Evolutionary conservation across 2,329 filamentous ascomycete species (phyloP), one percentile per base, ranked within the genome.

Genomic region (Fusarium annulatum): DNA sequence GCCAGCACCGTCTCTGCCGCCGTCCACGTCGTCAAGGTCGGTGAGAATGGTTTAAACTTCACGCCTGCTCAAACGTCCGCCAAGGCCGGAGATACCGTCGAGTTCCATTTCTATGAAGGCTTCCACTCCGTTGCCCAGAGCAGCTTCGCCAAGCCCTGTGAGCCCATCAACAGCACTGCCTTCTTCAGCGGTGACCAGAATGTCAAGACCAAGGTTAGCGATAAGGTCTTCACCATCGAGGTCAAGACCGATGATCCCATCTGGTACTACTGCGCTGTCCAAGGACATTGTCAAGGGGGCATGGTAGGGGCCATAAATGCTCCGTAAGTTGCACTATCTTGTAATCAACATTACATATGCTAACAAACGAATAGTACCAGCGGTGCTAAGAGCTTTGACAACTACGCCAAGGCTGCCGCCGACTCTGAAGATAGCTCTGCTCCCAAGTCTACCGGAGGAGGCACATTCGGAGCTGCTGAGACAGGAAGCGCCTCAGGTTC

Each of bases 121-220:
- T 90, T 90, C 77, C 90, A 92, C 83, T 90, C 89, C 21, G 86
- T 92, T 63, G 88, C 88, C 14, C 87, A 90, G 80, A 89, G 88
- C 19, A 86, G 86, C 67, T 92, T 91, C 75, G 86, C 85, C 65
- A 80, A 84, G n/a, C 90, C 90, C 15, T 92, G 90, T 79, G 76
- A 85, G 38, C 88, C 89, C 5, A 85, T 90, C 21, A 84, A 86
- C 71, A 78, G 79, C 21, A 76, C 75, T n/a, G 87, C 87, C 43
- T 89, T 88, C 81, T 80, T 79, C 86, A 77, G 76, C 41, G 76
- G 76, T 10, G 66, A 66, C 8, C 57, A 75, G 36, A 42, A 58
- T 38, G 74, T 74, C 42, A 45, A 56, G 7, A 49, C 57, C 12
- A 60, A 56, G 2, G 64, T 74, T 21, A 74, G 67, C 64, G 62